These are phyloP conservation scores for Curvularia verruculosa DNA, from an alignment of 2,329 filamentous ascomycete genomes.

Conservation along the genomic window DNA sequence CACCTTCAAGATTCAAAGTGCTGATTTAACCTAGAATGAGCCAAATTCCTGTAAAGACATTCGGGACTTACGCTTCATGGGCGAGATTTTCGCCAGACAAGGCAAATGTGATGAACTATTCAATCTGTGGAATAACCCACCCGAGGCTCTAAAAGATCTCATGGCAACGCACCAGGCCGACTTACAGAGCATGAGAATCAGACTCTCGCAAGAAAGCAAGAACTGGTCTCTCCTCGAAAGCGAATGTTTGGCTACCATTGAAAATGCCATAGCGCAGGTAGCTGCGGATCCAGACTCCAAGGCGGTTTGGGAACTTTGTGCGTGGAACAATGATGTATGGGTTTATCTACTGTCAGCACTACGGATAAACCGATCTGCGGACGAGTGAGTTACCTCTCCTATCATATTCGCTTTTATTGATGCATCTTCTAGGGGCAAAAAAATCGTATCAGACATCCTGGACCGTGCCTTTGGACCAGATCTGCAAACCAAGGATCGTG, in stretches of 20 bases:
- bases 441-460: conserved; percentile 14
- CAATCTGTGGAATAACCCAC: conserved; percentile 31
- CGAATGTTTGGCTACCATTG: conserved; percentile 23
- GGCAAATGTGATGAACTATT: conserved; percentile 31
- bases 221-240: conserved; percentile 29
- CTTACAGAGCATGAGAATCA: conserved; percentile 26
- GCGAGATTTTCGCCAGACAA: conserved; percentile 38
- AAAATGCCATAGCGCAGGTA: conserved; percentile 13
- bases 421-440: conserved; percentile 6
- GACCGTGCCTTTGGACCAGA: conserved; percentile 21
- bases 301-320: conserved; percentile 22
- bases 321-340: conserved; percentile 31
- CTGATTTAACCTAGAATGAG: conserved; percentile 33
- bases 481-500: conserved; percentile 19
- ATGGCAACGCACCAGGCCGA: conserved; percentile 33
- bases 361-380: conserved; percentile 4
- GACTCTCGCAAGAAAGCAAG: conserved; percentile 12
- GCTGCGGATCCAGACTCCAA: conserved; percentile 5
- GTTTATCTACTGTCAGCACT: conserved; percentile 23
- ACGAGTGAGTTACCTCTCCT: conserved; percentile 16
- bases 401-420: conserved; percentile 1
- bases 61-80: conserved; percentile 45
- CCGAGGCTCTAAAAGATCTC: conserved; percentile 23
- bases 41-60: conserved; percentile 37
- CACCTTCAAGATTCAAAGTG: not conserved